phyloP scores from a whole-genome alignment of 1,284 basidiomycete genomes.

The Papiliotrema flavescens region DNA sequence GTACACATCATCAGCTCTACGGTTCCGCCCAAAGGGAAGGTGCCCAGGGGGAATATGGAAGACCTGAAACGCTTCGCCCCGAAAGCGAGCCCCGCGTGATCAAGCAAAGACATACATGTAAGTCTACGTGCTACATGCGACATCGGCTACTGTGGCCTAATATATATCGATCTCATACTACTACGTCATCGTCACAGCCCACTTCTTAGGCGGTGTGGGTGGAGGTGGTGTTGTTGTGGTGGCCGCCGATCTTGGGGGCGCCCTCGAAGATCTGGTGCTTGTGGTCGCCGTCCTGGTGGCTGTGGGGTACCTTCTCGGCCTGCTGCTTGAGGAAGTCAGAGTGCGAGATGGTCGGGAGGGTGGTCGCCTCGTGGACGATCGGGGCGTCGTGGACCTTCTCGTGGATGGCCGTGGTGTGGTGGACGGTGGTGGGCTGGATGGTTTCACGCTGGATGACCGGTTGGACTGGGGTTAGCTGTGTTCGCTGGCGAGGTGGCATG shows the following conservation, averaged over 20 bases:
- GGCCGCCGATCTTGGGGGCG: constrained; percentile 32
- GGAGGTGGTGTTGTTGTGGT: neutral
- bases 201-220: neutral
- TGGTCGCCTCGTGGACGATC: constrained; percentile 40
- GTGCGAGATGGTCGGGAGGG: constrained; percentile 39
- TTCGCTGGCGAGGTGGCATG: neutral
- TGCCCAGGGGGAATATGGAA: too few species aligned
- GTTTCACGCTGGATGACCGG: constrained; percentile 49
- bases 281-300: constrained; percentile 39
- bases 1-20: too few species aligned
- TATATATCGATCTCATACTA: too few species aligned
- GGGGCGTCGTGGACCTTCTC: constrained; percentile 46
- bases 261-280: constrained; percentile 44
- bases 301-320: constrained; percentile 11
- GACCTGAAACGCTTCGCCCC: too few species aligned
- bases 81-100: too few species aligned
- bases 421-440: constrained; percentile 42
- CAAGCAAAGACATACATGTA: neutral
- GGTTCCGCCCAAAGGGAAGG: too few species aligned
- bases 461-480: constrained; percentile 28
- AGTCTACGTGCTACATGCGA: neutral
- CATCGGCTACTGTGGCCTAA: neutral
- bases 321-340: constrained; percentile 42
- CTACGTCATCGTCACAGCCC: too few species aligned
- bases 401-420: constrained; percentile 45